Base-by-base conservation (phyloP, 352 stramenopile species). In the Phytopythium sindhum region DNA sequence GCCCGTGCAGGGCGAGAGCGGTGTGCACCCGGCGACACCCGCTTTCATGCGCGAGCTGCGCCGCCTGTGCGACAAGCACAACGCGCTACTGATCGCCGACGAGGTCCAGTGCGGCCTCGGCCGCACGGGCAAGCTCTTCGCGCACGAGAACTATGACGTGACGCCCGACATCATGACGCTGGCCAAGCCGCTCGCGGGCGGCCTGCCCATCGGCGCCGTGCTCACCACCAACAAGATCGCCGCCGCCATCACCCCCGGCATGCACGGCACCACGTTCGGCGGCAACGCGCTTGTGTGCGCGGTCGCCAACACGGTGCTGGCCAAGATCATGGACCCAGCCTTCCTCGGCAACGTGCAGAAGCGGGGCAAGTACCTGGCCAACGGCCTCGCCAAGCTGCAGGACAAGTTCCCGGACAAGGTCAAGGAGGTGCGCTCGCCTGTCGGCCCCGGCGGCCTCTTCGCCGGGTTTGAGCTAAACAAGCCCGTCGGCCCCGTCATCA, bases 51-150 rank as follows among this genome's bases (percentile, higher is more conserved):
- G 64, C 4, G 84, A 88, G 15, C 77, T 98, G 47, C 83, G 96
- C 23, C 75, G 90, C 35, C 69, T 99, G 19, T 98, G 92, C 70
- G 92, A 99, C 69, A 95, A 98, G 63, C 88, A 90, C 66, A 91
- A 93, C 60, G 90, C 98, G 23, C 80, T 99, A 47, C 77, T 99
- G 57, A 99, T 99, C 72, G 93, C 87, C n/a, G 97, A 99, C 82
- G 97, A 99, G 82, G 96, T 99, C 29, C 97, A 99, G 81, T 89
- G 95, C 44, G 97, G 97, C 39, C 80, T 99, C n/a, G 96, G 95
- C 21, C 93, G 97, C 41, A 98, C 91, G 37, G 97, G 97, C 60
- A 97, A 84, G 64, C 67, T 99, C 10, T 99, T 98, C 82, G 95
- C 91, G 55, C 96, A 98, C 72, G 78, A 99, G 78, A 82, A 98